Base-by-base conservation (phyloP, 1,284 basidiomycete genomes). In the Leccinum subspadiceum region DNA sequence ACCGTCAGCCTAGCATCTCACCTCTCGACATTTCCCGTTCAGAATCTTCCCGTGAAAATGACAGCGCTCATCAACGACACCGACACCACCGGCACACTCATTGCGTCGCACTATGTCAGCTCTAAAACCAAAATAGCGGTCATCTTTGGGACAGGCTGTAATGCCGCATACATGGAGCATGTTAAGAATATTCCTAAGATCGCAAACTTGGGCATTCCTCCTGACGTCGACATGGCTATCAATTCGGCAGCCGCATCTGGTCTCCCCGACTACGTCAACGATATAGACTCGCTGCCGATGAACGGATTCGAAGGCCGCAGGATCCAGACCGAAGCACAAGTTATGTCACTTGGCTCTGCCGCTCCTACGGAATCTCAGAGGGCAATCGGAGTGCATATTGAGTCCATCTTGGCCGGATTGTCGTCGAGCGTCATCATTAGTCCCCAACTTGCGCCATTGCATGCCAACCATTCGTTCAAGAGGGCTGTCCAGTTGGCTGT, bases 91-190 rank as follows among this genome's bases (percentile, higher is more conserved):
- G 96, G 96, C 56, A 97, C 96, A 3, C 85, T 99, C 37, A 95
- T 99, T 67, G 96, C 96, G 5, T 98, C 95, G 5, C 91, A 94
- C 78, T 99, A 99, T 69, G 95, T 98, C 66, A 92, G 94, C 72
- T 90, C 92, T 2, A 79, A 78, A 66, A 97, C 96, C 44, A 91
- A 92, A 73, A 96, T 98, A 65, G 96, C 94, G 1, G 91, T 93
- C 73, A 99, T 99, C 72, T 97, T 98, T 68, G 97, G 96, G 41
- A 99, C 96, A 2, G 96, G 96, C 1, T 99, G 96, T 75, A 99
- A 99, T 75, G 97, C 96, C 0, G 96, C 96, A 4, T 96, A 96
- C 73, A 94, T 95, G 92, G 96, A 99, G 75, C 87, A 89, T 62
- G 84, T 96, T 17, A 76, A 77, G 37, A 80, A 85, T 61, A 89